A percentile compares a stretch with the other conserved stretches of the same genome.
Evolutionary conservation across 176 grass and related monocot genomes (phyloP).

Genomic region (Phyllostachys edulis): DNA sequence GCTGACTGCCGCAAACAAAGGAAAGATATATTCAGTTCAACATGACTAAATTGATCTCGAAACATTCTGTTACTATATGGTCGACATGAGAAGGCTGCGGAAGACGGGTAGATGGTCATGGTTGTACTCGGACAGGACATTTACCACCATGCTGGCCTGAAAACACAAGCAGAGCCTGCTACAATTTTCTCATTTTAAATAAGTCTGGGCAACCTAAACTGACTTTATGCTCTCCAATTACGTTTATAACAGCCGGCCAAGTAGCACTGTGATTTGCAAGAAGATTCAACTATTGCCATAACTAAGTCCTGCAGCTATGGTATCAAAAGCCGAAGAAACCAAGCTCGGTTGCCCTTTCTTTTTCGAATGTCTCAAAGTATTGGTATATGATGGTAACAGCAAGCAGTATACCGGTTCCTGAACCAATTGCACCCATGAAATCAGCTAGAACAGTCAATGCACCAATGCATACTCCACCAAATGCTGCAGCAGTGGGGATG

Average conservation of each 20-base stretch:
- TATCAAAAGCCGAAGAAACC: constrained; percentile 80
- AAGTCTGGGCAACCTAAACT: constrained; percentile 40
- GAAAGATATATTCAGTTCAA: constrained; percentile 26
- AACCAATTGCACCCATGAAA: constrained; percentile 64
- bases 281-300: constrained; percentile 25
- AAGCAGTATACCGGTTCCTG: constrained; percentile 58
- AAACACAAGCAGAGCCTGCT: constrained; percentile 20
- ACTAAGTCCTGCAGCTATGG: background rate
- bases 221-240: constrained; percentile 54
- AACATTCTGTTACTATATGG: constrained; percentile 40
- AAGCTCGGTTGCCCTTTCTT: constrained; percentile 47
- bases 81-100: constrained; percentile 20
- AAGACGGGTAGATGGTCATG: constrained; percentile 17
- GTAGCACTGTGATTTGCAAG: background rate
- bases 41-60: constrained; percentile 39
- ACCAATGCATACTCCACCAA: constrained; percentile 57
- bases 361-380: constrained; percentile 56
- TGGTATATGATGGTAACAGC: constrained; percentile 61
- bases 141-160: constrained; percentile 27
- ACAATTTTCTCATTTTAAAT: constrained; percentile 39
- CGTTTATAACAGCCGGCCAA: constrained; percentile 31
- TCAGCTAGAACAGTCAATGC: constrained; percentile 53
- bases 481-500: constrained; percentile 55
- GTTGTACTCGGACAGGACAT: constrained; percentile 2
- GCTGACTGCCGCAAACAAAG: background rate